Percentiles rank a stretch among this genome's conserved stretches.
These are phyloP conservation scores for Paramecium tetraurelia DNA, from an alignment of 73 alveolate genomes.

Conservation along the genomic window DNA sequence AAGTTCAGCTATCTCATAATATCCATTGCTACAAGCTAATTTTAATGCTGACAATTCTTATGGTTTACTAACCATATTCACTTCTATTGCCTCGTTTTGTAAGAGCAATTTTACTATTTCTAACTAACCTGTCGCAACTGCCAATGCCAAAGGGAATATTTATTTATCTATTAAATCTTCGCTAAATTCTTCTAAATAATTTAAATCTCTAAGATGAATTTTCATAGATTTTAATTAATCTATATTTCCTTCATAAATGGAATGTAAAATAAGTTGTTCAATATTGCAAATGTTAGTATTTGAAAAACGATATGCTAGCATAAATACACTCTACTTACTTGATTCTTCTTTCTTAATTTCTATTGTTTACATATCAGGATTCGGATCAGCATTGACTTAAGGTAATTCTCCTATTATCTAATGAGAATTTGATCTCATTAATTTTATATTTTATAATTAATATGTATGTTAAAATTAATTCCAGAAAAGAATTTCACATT, in stretches of 20 bases:
- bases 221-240: conserved; percentile 14
- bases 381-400: conserved; percentile 33
- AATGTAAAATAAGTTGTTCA: background rate
- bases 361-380: conserved; percentile 31
- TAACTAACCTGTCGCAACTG: conserved; percentile 43
- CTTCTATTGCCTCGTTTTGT: conserved; percentile 35
- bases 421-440: conserved; percentile 24
- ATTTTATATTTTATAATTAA: background rate
- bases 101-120: conserved; percentile 51
- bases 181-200: conserved; percentile 59
- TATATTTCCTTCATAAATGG: conserved; percentile 29
- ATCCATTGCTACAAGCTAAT: conserved; percentile 60
- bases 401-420: background rate
- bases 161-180: conserved; percentile 50
- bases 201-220: conserved; percentile 36
- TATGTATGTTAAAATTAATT: background rate
- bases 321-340: background rate
- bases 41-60: conserved; percentile 50
- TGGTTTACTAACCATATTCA: conserved; percentile 44
- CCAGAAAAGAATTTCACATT: background rate
- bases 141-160: conserved; percentile 45
- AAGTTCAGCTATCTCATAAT: conserved; percentile 56
- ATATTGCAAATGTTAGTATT: conserved; percentile 31
- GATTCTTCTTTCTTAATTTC: conserved; percentile 12
- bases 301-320: conserved; percentile 2